Base-by-base conservation (phyloP, 768 basidiomycete species). In the Naganishia randhawae region DNA sequence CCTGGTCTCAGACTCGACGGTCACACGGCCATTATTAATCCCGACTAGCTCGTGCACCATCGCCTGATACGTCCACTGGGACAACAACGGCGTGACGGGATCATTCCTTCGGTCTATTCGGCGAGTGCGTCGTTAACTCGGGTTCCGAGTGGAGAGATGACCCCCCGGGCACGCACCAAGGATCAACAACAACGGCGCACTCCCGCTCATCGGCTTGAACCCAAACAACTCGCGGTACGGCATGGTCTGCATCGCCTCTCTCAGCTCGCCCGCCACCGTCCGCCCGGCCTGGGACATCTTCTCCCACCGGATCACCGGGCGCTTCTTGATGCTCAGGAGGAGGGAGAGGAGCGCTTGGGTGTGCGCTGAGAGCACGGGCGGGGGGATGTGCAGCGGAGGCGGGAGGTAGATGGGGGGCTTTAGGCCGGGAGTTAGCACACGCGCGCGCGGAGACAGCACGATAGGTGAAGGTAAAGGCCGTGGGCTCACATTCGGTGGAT, bases 61-160 rank as follows among this genome's bases (percentile, higher is more conserved):
- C 1, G 95, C 96, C 78, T 98, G 95, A 81, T 98, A 98, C 29
- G 96, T 98, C 96, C 96, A 98, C 80, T 97, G 96, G 2, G 92
- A 92, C 33, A 98, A 84, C 41, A 98, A 81, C 4, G 96, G 96
- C 0, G 96, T 98, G 6, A 98, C 91, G 2, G 96, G 96, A 75
- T 99, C 96, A 80, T 96, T 97, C 71, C 95, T 84, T 70, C 96
- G 85, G 81, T 99, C 96, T 80, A 55, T 41, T 25, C 22, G 37
- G 19, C 14, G n/a, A 63, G n/a, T 19, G 5, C 31, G 67, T 65
- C 37, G 27, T 65, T 55, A 35, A n/a, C n/a, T 6, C 14, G 25
- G 25, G 29, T 3, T 13, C 16, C 37, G 10, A 31, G 25, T 3
- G 3, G 31, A 16, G 32, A 50, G 33, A 50, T 19, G 39, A 7